phyloP scores from a whole-genome alignment of 768 basidiomycete genomes.

The Nevesoporus exiguus region DNA sequence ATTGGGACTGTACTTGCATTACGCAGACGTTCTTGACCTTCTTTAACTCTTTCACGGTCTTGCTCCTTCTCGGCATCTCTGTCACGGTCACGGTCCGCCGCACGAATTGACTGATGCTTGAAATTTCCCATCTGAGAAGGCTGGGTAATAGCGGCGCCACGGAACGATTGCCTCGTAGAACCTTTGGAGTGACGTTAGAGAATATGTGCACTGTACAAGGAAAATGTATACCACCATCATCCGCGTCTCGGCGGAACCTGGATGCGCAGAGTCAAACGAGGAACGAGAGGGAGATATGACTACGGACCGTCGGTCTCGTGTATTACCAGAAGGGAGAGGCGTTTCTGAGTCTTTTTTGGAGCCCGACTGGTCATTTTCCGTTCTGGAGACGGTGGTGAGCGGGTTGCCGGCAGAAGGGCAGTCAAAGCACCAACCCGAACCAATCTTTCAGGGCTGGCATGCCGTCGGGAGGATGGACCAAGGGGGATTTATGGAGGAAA shows the following conservation, averaged over 20 bases:
- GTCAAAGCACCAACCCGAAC: slow-evolving; percentile 67
- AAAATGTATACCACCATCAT: slow-evolving; percentile 59
- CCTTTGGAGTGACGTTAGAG: slow-evolving; percentile 37
- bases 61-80: slow-evolving; percentile 45
- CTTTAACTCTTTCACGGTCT: slow-evolving; percentile 64
- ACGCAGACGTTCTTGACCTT: slow-evolving; percentile 74
- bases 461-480: slow-evolving; percentile 63
- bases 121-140: slow-evolving; percentile 94
- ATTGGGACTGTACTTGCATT: slow-evolving; percentile 43
- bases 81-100: slow-evolving; percentile 55
- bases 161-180: slow-evolving; percentile 62
- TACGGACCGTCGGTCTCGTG: slow-evolving; percentile 67
- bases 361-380: slow-evolving; percentile 43
- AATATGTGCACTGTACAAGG: slow-evolving; percentile 1
- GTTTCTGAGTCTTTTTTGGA: slow-evolving; percentile 62
- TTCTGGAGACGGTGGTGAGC: slow-evolving; percentile 33
- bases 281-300: neutral
- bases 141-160: slow-evolving; percentile 60
- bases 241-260: slow-evolving; percentile 74
- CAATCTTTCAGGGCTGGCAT: slow-evolving; percentile 85
- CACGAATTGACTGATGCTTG: slow-evolving; percentile 79
- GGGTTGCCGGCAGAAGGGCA: slow-evolving; percentile 1
- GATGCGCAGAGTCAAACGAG: slow-evolving; percentile 10
- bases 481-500: slow-evolving; percentile 65
- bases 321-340: slow-evolving; percentile 44